Evolutionary conservation across 164 flowering plant species (phyloP).

Genomic region (grape (Vitis vinifera)): DNA sequence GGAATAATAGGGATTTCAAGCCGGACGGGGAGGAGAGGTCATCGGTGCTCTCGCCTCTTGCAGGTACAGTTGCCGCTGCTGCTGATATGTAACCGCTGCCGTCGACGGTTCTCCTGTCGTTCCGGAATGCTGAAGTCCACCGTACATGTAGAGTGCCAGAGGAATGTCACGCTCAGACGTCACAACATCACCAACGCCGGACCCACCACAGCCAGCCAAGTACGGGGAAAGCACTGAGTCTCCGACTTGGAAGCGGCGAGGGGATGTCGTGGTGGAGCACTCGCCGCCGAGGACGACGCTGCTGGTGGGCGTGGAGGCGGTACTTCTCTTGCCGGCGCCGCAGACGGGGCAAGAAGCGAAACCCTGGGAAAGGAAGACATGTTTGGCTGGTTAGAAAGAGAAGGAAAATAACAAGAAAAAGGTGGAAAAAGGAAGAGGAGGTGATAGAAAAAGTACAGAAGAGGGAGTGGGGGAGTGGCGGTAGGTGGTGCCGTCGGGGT

Average conservation of each 20-base stretch:
- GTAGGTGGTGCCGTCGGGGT: slow-evolving; percentile 63
- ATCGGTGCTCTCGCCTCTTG: slow-evolving; percentile 18
- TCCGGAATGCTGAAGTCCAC: not conserved
- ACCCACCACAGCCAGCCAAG: not conserved
- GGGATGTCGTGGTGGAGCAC: slow-evolving; percentile 37
- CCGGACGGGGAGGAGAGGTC: slow-evolving; percentile 15
- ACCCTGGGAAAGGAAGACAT: not conserved
- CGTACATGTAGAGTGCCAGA: slow-evolving; percentile 9
- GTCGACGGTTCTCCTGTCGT: not conserved
- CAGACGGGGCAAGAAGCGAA: slow-evolving; percentile 13
- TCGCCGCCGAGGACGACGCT: slow-evolving; percentile 19
- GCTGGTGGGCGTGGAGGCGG: slow-evolving; percentile 23
- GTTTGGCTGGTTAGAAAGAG: not conserved
- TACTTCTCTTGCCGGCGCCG: slow-evolving; percentile 1
- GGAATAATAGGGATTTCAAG: not conserved
- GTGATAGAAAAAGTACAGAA: not conserved
- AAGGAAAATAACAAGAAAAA: not conserved
- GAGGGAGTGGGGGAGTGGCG: slow-evolving; percentile 15
- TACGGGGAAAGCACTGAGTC: not conserved
- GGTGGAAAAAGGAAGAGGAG: not conserved
- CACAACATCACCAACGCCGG: not conserved
- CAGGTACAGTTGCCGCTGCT: slow-evolving; percentile 5
- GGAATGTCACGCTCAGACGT: slow-evolving; percentile 1
- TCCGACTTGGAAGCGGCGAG: slow-evolving; percentile 7
- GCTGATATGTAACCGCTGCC: not conserved